Conservation (phyloP, 129 eudicot species). For the Centaurea solstitialis region DNA sequence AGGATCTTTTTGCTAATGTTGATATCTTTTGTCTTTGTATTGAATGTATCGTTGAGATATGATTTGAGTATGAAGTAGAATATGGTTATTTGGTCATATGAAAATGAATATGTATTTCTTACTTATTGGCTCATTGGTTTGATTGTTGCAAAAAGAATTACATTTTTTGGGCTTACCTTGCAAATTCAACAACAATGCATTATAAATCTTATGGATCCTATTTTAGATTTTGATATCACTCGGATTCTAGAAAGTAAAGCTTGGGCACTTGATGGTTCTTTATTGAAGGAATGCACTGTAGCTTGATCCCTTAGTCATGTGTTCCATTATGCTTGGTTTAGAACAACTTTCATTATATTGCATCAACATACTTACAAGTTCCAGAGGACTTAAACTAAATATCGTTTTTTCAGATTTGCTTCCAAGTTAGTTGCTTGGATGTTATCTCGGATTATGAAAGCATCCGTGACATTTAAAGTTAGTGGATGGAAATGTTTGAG, state of each 20-base stretch:
- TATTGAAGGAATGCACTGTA: background rate
- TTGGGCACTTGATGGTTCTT: slow-evolving; percentile 16
- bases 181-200: background rate
- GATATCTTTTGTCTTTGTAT: slow-evolving; percentile 4
- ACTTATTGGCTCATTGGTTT: background rate
- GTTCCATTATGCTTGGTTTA: slow-evolving; percentile 1
- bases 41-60: background rate
- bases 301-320: slow-evolving; percentile 12
- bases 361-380: slow-evolving; percentile 14
- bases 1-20: background rate
- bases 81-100: slow-evolving; percentile 3
- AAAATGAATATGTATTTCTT: background rate
- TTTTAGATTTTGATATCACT: slow-evolving; percentile 3
- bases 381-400: slow-evolving; percentile 18
- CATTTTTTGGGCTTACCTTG: slow-evolving; percentile 9
- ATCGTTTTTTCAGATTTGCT: slow-evolving; percentile 72
- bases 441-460: slow-evolving; percentile 84
- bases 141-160: slow-evolving; percentile 5
- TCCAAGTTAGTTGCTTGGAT: slow-evolving; percentile 83
- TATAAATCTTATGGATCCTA: slow-evolving; percentile 4
- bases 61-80: background rate
- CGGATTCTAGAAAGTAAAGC: background rate
- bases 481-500: slow-evolving; percentile 99
- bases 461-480: slow-evolving; percentile 81
- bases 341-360: background rate